Conservation (phyloP, 1,284 basidiomycete species). For the Pterulicium gracile region DNA sequence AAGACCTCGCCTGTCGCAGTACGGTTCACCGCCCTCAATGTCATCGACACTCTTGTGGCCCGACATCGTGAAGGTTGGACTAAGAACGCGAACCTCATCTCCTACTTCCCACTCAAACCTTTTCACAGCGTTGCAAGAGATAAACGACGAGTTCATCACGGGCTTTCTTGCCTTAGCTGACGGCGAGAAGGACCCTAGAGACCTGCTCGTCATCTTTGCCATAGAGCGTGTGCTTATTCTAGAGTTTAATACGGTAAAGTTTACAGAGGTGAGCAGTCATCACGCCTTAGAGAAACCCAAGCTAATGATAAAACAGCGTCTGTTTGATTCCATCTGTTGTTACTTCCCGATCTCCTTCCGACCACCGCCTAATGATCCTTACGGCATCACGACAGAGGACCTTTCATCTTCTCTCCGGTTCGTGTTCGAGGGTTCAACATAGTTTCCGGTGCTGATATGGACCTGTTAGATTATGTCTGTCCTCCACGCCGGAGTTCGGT, state of each 20-base stretch:
- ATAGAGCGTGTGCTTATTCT: constrained; percentile 78
- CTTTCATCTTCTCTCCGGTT: constrained; percentile 70
- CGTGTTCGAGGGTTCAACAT: constrained; percentile 6
- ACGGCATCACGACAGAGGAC: constrained; percentile 86
- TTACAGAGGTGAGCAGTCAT: constrained; percentile 59
- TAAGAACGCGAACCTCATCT: no score
- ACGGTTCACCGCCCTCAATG: constrained; percentile 73
- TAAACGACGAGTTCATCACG: constrained; percentile 65
- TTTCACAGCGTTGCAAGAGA: constrained; percentile 49
- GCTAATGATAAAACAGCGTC: constrained; percentile 37
- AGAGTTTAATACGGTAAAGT: constrained; percentile 73
- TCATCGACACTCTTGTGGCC: constrained; percentile 75
- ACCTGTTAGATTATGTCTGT: constrained; percentile 43
- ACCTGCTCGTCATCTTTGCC: constrained; percentile 84
- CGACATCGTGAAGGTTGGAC: constrained; percentile 57
- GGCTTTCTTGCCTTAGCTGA: constrained; percentile 78
- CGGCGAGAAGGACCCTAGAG: constrained; percentile 97
- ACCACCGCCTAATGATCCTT: constrained; percentile 90
- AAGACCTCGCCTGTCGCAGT: constrained; percentile 74
- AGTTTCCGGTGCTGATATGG: not conserved
- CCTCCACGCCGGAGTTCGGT: constrained; percentile 77
- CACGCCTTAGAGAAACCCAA: not conserved
- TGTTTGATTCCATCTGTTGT: constrained; percentile 96
- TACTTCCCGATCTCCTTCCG: constrained; percentile 99
- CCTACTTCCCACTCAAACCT: constrained; percentile 6